Base-by-base conservation (phyloP, 2,329 filamentous ascomycete species). In the Rutstroemia sp. region DNA sequence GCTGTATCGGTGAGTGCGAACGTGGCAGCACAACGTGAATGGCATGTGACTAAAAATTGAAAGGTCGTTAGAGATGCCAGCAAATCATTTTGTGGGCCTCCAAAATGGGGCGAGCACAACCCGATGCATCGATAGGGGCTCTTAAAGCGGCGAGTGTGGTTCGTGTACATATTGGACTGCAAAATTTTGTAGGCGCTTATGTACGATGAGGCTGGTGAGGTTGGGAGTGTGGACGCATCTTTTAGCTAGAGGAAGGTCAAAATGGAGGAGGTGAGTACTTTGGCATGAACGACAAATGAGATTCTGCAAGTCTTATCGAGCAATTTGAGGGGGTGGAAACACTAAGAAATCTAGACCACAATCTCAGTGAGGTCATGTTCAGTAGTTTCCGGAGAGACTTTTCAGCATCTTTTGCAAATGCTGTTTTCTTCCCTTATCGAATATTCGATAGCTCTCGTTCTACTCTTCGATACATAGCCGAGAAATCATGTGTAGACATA, bases 71-170 rank as follows among this genome's bases (percentile, higher is more conserved):
- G 18, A 21, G 18, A 21, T 55, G 47, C 41, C 38, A 55, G 18
- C 53, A 37, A 55, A 55, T 51, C 39, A 55, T 51, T 55, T 45
- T 51, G 23, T 55, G 53, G 53, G 38, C 39, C 39, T 38, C 2
- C 9, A 5, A 2, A 45, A 7, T 44, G 25, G 47, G 23, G 42
- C 4, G 5, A 2, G n/a, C 10, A 41, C 18, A 23, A 10, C 18
- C 23, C 19, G 46, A 51, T 30, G 38, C 38, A 23, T 12, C n/a
- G 38, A 49, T 18, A 19, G 41, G 10, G 41, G 41, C 19, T 21
- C 9, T 44, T 44, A 19, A 42, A 42, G 39, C 39, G 39, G 39
- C 39, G 39, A 19, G 16, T 19, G 6, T 19, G 16, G 39, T 42
- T 42, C n/a, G 39, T 42, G 39, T 42, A 19, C 19, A 14, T 9